Evolutionary conservation across 2,329 filamentous ascomycete species (phyloP), one percentile per base, ranked within the genome.

Genomic region (Pseudogymnoascus sp.): DNA sequence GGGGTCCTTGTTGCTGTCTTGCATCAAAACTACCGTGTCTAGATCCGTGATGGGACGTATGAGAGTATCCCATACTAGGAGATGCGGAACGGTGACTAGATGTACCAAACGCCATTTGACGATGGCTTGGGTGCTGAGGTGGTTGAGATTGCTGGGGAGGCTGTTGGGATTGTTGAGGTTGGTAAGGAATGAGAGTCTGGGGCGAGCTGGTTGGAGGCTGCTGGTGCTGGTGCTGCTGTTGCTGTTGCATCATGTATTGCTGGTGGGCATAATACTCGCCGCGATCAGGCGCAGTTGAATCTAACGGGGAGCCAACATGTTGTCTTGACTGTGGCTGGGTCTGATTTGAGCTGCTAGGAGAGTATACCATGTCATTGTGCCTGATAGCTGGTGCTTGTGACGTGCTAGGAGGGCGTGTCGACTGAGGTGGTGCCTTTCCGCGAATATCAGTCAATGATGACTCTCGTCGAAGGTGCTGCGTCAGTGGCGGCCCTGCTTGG

Each of bases 281-380:
- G n/a, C 70, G 70, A 10, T 73, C 71, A n/a, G 66, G 64, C 60
- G 63, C 63, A 21, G 69, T 50, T 1, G 68, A 35, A 23, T 73
- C 70, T 40, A 69, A 64, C 28, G 71, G 72, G 3, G 72, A 72
- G n/a, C 66, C 66, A 21, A 65, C 65, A 38, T 67, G 63, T 59
- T 68, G 70, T 18, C 71, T 66, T 37, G 42, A 65, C 53, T 60
- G 66, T 66, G 35, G 61, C 40, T 3, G 63, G 21, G 40, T 63
- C 18, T 40, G 65, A 63, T 16, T 38, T 70, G 67, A 21, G 70
- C 66, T n/a, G 68, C 70, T 59, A 21, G 69, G 69, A 40, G 72
- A 71, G 63, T 74, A 74, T 42, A 71, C 69, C 3, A 72, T 72
- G 37, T 73, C 71, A 40, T 72, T 72, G 2, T 73, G 25, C 59